Base-by-base conservation (phyloP, 2,329 filamentous ascomycete species). In the Penicillium sp. region DNA sequence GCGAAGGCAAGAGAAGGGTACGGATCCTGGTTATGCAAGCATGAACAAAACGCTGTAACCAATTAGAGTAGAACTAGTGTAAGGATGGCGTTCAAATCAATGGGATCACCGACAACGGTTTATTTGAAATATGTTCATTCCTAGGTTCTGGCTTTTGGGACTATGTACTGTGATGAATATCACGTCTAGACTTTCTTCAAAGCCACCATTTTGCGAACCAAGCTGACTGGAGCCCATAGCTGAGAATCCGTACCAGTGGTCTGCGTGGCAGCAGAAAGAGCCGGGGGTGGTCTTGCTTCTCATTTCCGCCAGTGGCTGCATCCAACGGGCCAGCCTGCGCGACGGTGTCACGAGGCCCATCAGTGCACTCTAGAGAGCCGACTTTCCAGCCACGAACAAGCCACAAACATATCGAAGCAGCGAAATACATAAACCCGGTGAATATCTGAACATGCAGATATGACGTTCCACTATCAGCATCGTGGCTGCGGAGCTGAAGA, bases 1-100 rank as follows among this genome's bases (percentile, higher is more conserved):
- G 83, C 52, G 96, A 92, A n/a, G 93, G 93, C 48, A 99, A 97
- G 84, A 83, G 93, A 57, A 92, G 71, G 54, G 73, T 76, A 9
- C 63, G 74, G 28, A 71, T 76, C 44, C 59, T 75, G 52, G 67
- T 76, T 27, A 56, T 70, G 18, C 65, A 65, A 19, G 58, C 62
- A 48, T 47, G 52, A 46, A 35, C 58, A 53, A 36, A 53, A 57
- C 45, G 45, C 34, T 38, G 35, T 22, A 34, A 30, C 19, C n/a
- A 49, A 54, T 48, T 50, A 48, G 34, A 46, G 46, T 56, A 55
- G 44, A 58, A 31, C 41, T 41, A 49, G 41, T 19, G 11, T 34
- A 25, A 45, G 38, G 47, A 49, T 2, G 42, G 46, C 46, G 38
- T 55, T 55, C 11, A 41, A 44, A 29, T 42, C 30, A 33, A 49